phyloP scores from a whole-genome alignment of 352 stramenopile species.

The Globisporangium nagaii region DNA sequence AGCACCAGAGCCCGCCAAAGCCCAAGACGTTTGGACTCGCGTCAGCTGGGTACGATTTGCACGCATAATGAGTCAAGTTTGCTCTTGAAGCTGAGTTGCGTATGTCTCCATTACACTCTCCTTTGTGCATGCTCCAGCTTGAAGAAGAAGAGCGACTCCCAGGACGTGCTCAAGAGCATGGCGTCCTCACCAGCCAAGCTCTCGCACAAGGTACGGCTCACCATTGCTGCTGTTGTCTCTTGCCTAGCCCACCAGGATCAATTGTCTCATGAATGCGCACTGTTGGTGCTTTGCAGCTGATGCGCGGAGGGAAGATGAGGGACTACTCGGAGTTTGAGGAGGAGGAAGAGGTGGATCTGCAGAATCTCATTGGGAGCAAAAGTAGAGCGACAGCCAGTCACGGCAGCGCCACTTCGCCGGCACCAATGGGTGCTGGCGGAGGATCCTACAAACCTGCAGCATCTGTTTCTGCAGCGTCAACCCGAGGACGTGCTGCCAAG shows the following conservation, averaged over 20 bases:
- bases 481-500: not conserved
- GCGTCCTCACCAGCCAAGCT: conserved; percentile 45
- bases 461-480: not conserved
- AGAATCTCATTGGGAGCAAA: conserved; percentile 61
- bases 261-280: not conserved
- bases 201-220: conserved; percentile 43
- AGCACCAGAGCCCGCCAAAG: conserved; percentile 48
- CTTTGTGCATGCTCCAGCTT: conserved; percentile 19
- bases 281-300: conserved; percentile 24
- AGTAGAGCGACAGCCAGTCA: conserved; percentile 13
- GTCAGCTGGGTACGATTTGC: conserved; percentile 27
- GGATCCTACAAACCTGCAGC: not conserved
- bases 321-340: conserved; percentile 82
- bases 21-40: conserved; percentile 48
- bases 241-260: no score
- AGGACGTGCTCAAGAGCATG: conserved; percentile 61
- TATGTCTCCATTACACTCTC: not conserved
- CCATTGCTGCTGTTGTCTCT: not conserved
- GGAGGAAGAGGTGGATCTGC: conserved; percentile 68
- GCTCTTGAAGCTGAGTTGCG: not conserved
- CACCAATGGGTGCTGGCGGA: not conserved
- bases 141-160: conserved; percentile 40
- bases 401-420: not conserved
- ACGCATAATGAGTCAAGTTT: not conserved
- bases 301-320: conserved; percentile 66